A percentile compares a stretch with the other conserved stretches of the same genome.
Conservation (phyloP, 306 rosid species). For the Quercus alba region DNA sequence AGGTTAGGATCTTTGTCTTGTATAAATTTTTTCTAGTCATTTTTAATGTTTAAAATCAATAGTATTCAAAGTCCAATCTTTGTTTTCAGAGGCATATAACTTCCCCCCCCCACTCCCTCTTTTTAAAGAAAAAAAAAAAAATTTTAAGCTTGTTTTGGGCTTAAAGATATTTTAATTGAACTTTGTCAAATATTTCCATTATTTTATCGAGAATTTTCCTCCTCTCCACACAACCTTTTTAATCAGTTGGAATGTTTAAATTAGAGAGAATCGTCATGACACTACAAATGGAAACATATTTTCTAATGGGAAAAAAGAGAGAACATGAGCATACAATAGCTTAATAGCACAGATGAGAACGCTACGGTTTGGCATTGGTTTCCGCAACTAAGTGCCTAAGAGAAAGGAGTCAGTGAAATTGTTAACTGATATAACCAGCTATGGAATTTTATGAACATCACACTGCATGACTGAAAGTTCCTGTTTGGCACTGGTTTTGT, state of each 20-base stretch:
- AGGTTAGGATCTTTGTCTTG: slow-evolving; percentile 48
- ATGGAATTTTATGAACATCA: neutral
- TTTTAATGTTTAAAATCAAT: neutral
- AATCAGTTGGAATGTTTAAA: neutral
- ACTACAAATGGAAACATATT: neutral
- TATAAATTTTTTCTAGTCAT: neutral
- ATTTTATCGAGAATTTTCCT: neutral
- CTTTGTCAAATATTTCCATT: neutral
- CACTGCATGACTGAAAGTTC: neutral
- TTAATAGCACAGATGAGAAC: neutral
- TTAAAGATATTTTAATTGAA: neutral
- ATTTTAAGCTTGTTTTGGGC: neutral
- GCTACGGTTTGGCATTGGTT: neutral
- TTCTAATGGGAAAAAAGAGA: neutral
- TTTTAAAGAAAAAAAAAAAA: neutral
- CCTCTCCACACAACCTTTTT: neutral
- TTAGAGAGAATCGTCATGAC: neutral
- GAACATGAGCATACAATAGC: neutral
- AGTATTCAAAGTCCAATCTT: neutral
- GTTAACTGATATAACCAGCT: neutral
- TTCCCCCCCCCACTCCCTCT: neutral
- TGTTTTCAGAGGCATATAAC: neutral
- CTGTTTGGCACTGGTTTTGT: neutral
- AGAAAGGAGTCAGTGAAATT: neutral
- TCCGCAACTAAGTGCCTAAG: neutral